Evolutionary conservation across 2,329 filamentous ascomycete genomes (phyloP), one percentile per base, ranked within the genome.

Genomic region (Clarireedia sp.): DNA sequence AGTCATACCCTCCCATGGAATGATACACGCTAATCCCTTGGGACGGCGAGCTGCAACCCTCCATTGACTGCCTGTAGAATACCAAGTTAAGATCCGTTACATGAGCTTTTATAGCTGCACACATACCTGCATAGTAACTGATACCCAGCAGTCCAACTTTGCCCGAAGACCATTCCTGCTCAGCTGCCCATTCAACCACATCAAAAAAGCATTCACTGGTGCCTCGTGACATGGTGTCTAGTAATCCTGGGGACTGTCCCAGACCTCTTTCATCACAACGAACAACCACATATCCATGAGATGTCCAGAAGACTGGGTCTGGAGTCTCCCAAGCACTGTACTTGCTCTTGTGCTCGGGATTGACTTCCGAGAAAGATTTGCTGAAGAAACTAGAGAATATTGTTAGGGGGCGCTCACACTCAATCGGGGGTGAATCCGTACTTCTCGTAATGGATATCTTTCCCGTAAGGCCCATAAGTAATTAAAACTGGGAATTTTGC

Each of bases 401-500:
- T n/a, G 12, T 44, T 33, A 33, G 24, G 10, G 49, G 29, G 8
- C 5, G 16, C 43, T 41, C 24, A 24, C 5, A n/a, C 19, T 3
- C 10, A n/a, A 3, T 53, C 51, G 29, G 29, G 9, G 5, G 3
- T 12, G 10, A 33, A 33, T 33, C 12, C 69, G 61, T 62, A 75
- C 72, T 76, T 72, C 56, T 74, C 71, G 66, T 88, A 88, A 19
- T 75, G 78, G 37, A 87, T 85, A 62, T 89, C 85, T 62, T 89
- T 89, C 46, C 86, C 85, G 60, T 89, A 89, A 0, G 86, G 86
- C 0, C 85, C 85, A 60, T 89, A 89, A 0, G 85, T 89, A 2
- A 86, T 79, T 8, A 89, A 67, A 0, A 86, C 84, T 0, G 86
- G 85, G 21, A 75, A 75, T 43, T 60, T 66, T 9, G 53, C 53